These are phyloP conservation scores for Clausena lansium DNA, from an alignment of 345 rosid species.

Conservation along the genomic window DNA sequence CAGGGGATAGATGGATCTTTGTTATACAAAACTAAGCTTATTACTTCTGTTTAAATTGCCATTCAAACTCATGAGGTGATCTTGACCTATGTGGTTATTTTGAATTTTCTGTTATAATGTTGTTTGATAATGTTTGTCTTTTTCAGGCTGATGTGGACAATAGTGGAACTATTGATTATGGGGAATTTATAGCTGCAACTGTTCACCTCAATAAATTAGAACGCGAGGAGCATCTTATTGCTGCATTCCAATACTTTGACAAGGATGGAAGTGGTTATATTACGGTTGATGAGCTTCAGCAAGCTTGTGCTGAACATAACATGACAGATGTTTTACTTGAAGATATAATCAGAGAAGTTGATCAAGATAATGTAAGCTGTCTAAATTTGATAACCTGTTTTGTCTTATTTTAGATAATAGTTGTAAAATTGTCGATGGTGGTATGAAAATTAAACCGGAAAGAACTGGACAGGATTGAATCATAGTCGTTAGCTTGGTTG, in stretches of 20 bases:
- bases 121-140: slow-evolving; percentile 8
- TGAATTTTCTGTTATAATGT: slow-evolving; percentile 4
- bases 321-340: slow-evolving; percentile 86
- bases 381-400: not conserved
- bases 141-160: slow-evolving; percentile 96
- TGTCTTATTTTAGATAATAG: not conserved
- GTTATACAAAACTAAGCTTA: not conserved
- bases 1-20: not conserved
- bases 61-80: not conserved
- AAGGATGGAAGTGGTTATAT: slow-evolving; percentile 96
- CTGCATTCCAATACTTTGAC: slow-evolving; percentile 92
- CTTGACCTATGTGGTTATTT: not conserved
- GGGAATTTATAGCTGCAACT: slow-evolving; percentile 96
- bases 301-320: slow-evolving; percentile 90
- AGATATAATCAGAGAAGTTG: slow-evolving; percentile 92
- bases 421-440: not conserved
- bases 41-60: not conserved
- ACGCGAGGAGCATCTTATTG: slow-evolving; percentile 96
- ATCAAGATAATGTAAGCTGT: slow-evolving; percentile 87
- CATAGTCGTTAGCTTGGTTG: not conserved
- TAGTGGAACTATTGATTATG: slow-evolving; percentile 94
- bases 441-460: not conserved
- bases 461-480: not conserved
- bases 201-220: slow-evolving; percentile 93
- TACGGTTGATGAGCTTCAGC: slow-evolving; percentile 95